A percentile compares a stretch with the other conserved stretches of the same genome.
Conservation (phyloP, 371 early-diverging fungal species). For the Apophysomyces elegans region DNA sequence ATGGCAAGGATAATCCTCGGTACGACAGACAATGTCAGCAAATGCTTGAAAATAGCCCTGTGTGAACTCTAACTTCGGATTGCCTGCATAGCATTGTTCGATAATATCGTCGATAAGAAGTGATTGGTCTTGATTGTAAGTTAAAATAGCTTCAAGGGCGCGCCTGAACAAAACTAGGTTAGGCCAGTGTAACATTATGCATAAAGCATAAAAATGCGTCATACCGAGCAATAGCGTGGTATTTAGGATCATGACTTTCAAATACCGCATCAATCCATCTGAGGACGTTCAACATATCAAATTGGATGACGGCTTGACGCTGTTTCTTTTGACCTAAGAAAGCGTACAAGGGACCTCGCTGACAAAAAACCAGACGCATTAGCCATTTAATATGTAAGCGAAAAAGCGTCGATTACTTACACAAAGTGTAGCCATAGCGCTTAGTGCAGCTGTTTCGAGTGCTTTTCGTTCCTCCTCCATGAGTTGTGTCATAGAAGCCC, state of each 20-base stretch:
- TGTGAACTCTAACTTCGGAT: conserved; percentile 62
- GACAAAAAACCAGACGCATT: conserved; percentile 24
- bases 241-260: conserved; percentile 58
- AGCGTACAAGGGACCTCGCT: conserved; percentile 71
- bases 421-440: conserved; percentile 89
- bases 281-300: conserved; percentile 58
- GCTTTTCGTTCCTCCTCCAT: conserved; percentile 82
- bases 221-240: conserved; percentile 50
- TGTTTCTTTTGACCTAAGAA: conserved; percentile 67
- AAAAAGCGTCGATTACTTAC: conserved; percentile 49
- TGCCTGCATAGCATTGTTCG: conserved; percentile 77
- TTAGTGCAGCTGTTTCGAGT: conserved; percentile 79
- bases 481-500: conserved; percentile 60
- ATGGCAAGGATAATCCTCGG: conserved; percentile 64
- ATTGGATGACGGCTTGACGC: conserved; percentile 62
- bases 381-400: neutral
- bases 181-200: neutral
- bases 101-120: conserved; percentile 69
- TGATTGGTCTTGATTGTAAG: conserved; percentile 70
- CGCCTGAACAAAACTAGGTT: conserved; percentile 32
- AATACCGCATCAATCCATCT: conserved; percentile 77
- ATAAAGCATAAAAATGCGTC: neutral
- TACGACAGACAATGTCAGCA: conserved; percentile 64
- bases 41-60: conserved; percentile 80
- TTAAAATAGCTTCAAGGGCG: conserved; percentile 69